These are phyloP conservation scores for Lipomyces starkeyi DNA, from an alignment of 805 yeast species.

Conservation along the genomic window DNA sequence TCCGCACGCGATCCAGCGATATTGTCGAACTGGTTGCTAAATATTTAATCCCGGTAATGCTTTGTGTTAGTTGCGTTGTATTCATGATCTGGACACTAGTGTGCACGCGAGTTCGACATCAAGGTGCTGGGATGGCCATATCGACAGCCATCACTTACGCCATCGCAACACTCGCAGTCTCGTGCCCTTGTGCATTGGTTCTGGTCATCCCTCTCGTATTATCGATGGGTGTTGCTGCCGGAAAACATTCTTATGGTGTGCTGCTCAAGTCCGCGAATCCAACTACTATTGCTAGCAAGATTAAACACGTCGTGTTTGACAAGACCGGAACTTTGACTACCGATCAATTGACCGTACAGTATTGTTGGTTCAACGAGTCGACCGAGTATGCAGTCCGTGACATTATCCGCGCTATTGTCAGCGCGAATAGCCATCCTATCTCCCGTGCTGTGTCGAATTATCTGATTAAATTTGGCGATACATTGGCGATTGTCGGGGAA, in stretches of 20 bases:
- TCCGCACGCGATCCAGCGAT: constrained; percentile 72
- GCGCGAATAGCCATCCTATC: constrained; percentile 27
- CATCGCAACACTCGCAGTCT: constrained; percentile 24
- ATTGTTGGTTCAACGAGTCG: constrained; percentile 14
- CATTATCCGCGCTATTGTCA: constrained; percentile 14
- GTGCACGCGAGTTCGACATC: constrained; percentile 63
- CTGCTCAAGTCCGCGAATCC: constrained; percentile 32
- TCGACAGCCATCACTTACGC: constrained; percentile 30
- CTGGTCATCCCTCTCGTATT: constrained; percentile 37
- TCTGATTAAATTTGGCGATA: not conserved
- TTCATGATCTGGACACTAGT: constrained; percentile 64
- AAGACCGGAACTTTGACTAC: constrained; percentile 38
- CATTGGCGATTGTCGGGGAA: constrained; percentile 10
- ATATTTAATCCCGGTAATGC: constrained; percentile 70
- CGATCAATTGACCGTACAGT: constrained; percentile 17
- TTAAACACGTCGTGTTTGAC: constrained; percentile 34
- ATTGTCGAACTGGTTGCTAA: constrained; percentile 71
- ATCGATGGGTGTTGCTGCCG: constrained; percentile 38
- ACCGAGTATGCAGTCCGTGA: constrained; percentile 6
- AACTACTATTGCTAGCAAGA: constrained; percentile 15
- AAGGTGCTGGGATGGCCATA: constrained; percentile 10
- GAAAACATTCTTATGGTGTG: constrained; percentile 23
- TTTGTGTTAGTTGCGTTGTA: constrained; percentile 64
- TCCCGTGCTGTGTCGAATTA: constrained; percentile 23
- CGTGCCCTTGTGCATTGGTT: constrained; percentile 40